Evolutionary conservation across 2,329 filamentous ascomycete genomes (phyloP).

Genomic region (Chalara sp.): DNA sequence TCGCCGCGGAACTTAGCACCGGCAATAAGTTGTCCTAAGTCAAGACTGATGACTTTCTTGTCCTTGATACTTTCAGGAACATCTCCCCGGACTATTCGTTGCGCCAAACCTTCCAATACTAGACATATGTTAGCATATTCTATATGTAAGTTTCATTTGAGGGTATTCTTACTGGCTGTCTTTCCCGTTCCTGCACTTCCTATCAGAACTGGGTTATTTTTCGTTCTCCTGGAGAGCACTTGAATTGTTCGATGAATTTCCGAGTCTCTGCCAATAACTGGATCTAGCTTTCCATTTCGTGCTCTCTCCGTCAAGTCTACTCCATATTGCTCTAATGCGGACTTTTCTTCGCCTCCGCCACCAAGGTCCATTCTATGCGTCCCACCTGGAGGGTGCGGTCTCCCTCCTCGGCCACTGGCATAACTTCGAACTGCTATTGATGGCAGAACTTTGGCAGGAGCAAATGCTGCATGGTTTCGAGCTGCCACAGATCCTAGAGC

Average conservation of each 20-base stretch:
- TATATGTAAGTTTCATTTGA: too few relatives aligned
- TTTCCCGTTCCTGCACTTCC: constrained; percentile 81
- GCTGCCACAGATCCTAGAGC: constrained; percentile 2
- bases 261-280: constrained; percentile 85
- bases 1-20: constrained; percentile 94
- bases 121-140: too few relatives aligned
- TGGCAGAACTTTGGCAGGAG: constrained; percentile 30
- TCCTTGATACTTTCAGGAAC: constrained; percentile 95
- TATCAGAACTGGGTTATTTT: constrained; percentile 86
- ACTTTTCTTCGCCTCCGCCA: constrained; percentile 65
- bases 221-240: constrained; percentile 83
- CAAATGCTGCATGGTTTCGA: constrained; percentile 6
- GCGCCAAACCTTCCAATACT: constrained; percentile 78
- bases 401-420: constrained; percentile 46
- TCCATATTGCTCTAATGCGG: constrained; percentile 85
- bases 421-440: constrained; percentile 43
- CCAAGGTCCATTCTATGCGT: constrained; percentile 92
- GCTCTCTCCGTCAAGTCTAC: constrained; percentile 83
- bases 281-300: constrained; percentile 84
- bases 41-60: constrained; percentile 80
- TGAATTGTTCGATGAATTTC: constrained; percentile 95
- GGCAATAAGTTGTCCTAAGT: constrained; percentile 88
- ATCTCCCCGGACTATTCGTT: constrained; percentile 85
- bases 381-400: constrained; percentile 82
- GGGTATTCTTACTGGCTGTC: constrained; percentile 52